These are phyloP conservation scores for Nakazawaea holstii DNA, from an alignment of 805 yeast species.

Conservation along the genomic window DNA sequence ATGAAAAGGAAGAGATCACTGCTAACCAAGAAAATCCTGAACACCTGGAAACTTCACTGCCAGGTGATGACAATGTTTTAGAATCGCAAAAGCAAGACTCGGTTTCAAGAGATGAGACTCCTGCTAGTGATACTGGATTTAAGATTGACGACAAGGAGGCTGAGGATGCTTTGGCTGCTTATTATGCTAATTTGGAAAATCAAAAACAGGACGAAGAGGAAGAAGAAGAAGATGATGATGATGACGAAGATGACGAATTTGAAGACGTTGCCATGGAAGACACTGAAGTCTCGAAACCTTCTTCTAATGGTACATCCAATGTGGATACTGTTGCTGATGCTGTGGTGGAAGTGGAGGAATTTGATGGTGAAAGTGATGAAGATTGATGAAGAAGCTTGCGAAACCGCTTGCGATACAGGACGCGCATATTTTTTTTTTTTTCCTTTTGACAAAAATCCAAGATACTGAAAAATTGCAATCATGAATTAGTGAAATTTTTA, in stretches of 20 bases:
- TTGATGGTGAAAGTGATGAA: conserved; percentile 15
- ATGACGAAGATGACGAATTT: conserved; percentile 34
- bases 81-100: conserved; percentile 14
- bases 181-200: conserved; percentile 72
- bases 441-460: no score
- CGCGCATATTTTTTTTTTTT: background rate
- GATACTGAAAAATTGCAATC: background rate
- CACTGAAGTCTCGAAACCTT: conserved; percentile 21
- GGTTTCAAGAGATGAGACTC: conserved; percentile 17
- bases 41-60: background rate
- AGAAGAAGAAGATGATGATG: conserved; percentile 48
- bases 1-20: conserved; percentile 31
- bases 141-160: conserved; percentile 54
- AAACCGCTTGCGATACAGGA: conserved; percentile 4
- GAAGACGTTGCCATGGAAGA: conserved; percentile 27
- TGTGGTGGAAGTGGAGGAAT: conserved; percentile 12
- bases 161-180: conserved; percentile 67
- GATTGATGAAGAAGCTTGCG: conserved; percentile 5
- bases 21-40: conserved; percentile 11
- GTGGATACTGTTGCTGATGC: conserved; percentile 16
- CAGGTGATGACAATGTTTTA: background rate
- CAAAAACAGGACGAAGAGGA: conserved; percentile 59
- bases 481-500: no score
- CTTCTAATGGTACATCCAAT: conserved; percentile 11
- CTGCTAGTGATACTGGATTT: conserved; percentile 23